phyloP scores from a whole-genome alignment of 1,284 basidiomycete species.

The Boletus hoseneyae region DNA sequence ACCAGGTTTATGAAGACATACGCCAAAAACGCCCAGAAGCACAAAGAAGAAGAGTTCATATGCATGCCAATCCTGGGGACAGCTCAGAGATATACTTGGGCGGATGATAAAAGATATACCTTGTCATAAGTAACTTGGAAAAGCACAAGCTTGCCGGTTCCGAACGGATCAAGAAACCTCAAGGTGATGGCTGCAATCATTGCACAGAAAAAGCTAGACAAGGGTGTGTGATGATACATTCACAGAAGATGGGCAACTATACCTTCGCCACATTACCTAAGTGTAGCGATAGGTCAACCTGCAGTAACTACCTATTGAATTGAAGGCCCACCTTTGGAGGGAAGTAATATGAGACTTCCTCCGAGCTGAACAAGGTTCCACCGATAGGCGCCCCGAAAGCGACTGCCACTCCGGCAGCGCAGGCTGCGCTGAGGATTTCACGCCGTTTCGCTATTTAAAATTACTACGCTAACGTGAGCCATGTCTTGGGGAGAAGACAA shows the following conservation, averaged over 20 bases:
- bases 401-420: slow-evolving; percentile 89
- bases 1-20: slow-evolving; percentile 29
- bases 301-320: neutral
- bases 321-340: slow-evolving; percentile 69
- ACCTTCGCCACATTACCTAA: slow-evolving; percentile 88
- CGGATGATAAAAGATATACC: slow-evolving; percentile 33
- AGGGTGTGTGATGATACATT: slow-evolving; percentile 1
- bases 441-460: slow-evolving; percentile 72
- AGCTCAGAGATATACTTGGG: slow-evolving; percentile 1
- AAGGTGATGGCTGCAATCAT: slow-evolving; percentile 91
- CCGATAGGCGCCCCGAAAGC: slow-evolving; percentile 93
- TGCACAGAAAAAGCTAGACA: slow-evolving; percentile 83
- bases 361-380: slow-evolving; percentile 88
- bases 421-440: slow-evolving; percentile 89
- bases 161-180: slow-evolving; percentile 90
- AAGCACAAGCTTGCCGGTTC: slow-evolving; percentile 77
- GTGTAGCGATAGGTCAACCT: neutral
- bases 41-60: slow-evolving; percentile 84
- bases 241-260: slow-evolving; percentile 5
- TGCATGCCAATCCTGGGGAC: slow-evolving; percentile 80
- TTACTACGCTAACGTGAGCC: neutral
- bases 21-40: slow-evolving; percentile 83
- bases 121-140: slow-evolving; percentile 91
- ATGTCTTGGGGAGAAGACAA: slow-evolving; percentile 11
- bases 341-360: slow-evolving; percentile 96